Evolutionary conservation across 2,329 filamentous ascomycete species (phyloP), one percentile per base, ranked within the genome.

Genomic region (Phaeosphaeriaceae sp.): DNA sequence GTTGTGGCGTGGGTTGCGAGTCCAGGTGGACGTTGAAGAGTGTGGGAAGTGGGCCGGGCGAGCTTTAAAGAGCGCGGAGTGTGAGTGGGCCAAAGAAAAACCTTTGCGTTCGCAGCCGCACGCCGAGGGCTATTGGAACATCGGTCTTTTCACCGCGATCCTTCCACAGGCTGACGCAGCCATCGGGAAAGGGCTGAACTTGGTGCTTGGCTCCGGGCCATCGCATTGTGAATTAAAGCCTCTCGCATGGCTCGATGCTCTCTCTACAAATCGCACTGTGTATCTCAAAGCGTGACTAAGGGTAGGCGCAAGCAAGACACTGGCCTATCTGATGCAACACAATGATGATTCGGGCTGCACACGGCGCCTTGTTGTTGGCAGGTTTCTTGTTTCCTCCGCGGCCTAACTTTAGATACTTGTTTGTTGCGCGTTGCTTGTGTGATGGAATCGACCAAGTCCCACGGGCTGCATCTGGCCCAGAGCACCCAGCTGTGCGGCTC

Each of bases 21-120:
- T 71, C 69, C 70, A 63, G 54, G 56, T 22, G 67, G 71, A 72
- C 69, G n/a, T 31, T 40, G 20, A 13, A 22, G 24, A 13, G 47
- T 56, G 58, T 59, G 60, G 54, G 56, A 60, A 56, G 56, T 55
- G 64, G 47, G 53, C 50, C 51, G 56, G 49, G 56, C 40, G 50
- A 48, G 25, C 27, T 45, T 33, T 50, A 25, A 46, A 27, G 31
- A 31, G 46, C 22, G 25, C 40, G 19, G 11, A 51, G 40, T 19
- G 17, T 22, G 36, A 45, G 50, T 53, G 54, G 54, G 31, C 42
- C 53, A 40, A 11, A 40, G 9, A 25, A 27, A 48, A 20, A n/a
- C 24, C 27, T 36, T 36, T 36, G 31, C 31, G 31, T 11, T 36
- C 13, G 31, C 31, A 36, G 31, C 31, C 31, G 31, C 31, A 36